phyloP scores from a whole-genome alignment of 441 rosid genomes.

The Manihot esculenta region DNA sequence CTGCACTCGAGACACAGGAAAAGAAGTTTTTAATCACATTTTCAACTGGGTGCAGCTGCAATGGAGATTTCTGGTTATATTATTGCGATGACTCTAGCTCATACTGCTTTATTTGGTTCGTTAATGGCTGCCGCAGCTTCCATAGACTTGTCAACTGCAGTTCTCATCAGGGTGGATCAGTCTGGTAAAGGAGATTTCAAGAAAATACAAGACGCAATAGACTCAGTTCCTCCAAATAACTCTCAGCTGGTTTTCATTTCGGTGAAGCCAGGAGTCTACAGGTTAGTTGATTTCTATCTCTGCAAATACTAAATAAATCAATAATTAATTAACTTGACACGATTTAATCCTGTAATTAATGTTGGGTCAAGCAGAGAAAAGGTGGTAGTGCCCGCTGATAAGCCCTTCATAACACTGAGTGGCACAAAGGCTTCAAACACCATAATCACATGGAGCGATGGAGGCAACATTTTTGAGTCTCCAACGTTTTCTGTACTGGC shows the following conservation, averaged over 20 bases:
- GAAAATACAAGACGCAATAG: conserved; percentile 71
- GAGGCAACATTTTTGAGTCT: conserved; percentile 49
- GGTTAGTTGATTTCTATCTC: conserved; percentile 26
- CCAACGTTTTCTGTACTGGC: conserved; percentile 59
- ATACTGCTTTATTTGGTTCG: conserved; percentile 23
- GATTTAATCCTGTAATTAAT: not conserved
- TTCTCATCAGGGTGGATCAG: conserved; percentile 58
- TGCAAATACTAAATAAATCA: not conserved
- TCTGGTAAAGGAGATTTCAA: conserved; percentile 64
- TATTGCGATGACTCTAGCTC: conserved; percentile 23
- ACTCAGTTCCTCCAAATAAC: conserved; percentile 54
- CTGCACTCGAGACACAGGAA: not conserved
- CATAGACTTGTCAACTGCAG: conserved; percentile 40
- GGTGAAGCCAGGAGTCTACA: conserved; percentile 71
- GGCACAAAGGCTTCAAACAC: conserved; percentile 49
- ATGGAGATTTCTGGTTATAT: conserved; percentile 24
- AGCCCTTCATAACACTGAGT: conserved; percentile 70
- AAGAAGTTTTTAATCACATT: not conserved
- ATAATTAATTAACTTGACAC: too few relatives aligned
- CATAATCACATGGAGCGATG: conserved; percentile 46
- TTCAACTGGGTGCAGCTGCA: conserved; percentile 31
- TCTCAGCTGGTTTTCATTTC: conserved; percentile 41
- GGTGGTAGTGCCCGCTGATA: conserved; percentile 56
- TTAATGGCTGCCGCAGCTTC: conserved; percentile 25
- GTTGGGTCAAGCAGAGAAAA: conserved; percentile 46